These are phyloP conservation scores for Endotrypanum monterogeii DNA, from an alignment of 208 protist genomes.

Conservation along the genomic window DNA sequence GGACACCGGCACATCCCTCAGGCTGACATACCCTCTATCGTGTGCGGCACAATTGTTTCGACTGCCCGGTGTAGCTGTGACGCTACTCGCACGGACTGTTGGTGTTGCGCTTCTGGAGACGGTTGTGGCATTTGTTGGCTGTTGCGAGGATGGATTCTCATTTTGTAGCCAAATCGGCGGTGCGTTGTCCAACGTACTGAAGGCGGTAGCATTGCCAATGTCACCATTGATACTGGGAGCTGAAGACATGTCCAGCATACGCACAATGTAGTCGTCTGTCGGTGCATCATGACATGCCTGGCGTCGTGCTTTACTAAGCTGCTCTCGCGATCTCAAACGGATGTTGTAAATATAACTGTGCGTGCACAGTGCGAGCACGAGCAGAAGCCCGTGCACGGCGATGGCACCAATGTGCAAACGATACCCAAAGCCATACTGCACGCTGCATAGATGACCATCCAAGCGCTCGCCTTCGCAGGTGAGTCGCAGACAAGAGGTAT, in stretches of 20 bases:
- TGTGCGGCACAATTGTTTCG: neutral
- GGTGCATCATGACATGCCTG: slow-evolving; percentile 8
- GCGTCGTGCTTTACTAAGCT: slow-evolving; percentile 35
- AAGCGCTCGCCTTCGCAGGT: slow-evolving; percentile 41
- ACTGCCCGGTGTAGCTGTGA: neutral
- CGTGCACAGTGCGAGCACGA: slow-evolving; percentile 58
- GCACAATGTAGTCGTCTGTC: slow-evolving; percentile 17
- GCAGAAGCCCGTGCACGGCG: slow-evolving; percentile 44
- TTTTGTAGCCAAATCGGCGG: neutral
- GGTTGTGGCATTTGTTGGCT: neutral
- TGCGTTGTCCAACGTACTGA: neutral
- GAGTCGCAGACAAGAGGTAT: slow-evolving; percentile 48
- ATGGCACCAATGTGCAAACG: slow-evolving; percentile 53
- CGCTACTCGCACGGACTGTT: neutral
- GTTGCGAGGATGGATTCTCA: neutral
- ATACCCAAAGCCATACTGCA: slow-evolving; percentile 58
- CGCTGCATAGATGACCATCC: slow-evolving; percentile 17
- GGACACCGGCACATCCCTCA: neutral
- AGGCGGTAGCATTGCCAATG: neutral
- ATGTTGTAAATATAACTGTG: slow-evolving; percentile 55
- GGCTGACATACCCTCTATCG: neutral
- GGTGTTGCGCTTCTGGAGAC: neutral
- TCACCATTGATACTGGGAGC: neutral
- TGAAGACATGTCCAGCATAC: slow-evolving; percentile 11
- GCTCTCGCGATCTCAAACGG: slow-evolving; percentile 20